phyloP scores from a whole-genome alignment of 1,284 basidiomycete species.

The Bondarzewia mesenterica region DNA sequence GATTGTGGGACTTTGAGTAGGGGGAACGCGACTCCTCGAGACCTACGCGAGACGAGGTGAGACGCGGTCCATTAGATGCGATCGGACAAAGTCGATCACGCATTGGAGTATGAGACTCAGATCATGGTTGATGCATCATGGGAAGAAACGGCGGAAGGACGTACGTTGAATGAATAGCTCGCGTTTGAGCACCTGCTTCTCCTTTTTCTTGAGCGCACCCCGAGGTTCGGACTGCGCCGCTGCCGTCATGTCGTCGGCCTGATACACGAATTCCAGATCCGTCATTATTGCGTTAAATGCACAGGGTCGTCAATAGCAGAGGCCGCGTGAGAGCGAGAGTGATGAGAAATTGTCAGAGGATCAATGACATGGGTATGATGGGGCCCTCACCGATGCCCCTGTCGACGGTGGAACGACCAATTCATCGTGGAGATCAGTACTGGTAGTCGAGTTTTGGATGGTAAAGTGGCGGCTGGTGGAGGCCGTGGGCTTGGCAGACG shows the following conservation, averaged over 20 bases:
- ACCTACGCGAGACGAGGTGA: slow-evolving; percentile 31
- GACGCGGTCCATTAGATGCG: no score
- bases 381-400: slow-evolving; percentile 16
- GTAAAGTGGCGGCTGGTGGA: slow-evolving; percentile 45
- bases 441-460: slow-evolving; percentile 37
- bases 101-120: no score
- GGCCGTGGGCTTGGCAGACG: slow-evolving; percentile 38
- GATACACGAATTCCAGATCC: no score
- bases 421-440: slow-evolving; percentile 40
- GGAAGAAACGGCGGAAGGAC: slow-evolving; percentile 11
- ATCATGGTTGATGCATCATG: neutral
- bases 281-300: no score
- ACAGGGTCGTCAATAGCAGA: no score
- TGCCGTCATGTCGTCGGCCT: neutral
- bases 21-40: slow-evolving; percentile 44
- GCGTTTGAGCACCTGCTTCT: slow-evolving; percentile 57
- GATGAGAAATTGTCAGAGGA: no score
- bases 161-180: slow-evolving; percentile 62
- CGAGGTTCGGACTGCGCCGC: slow-evolving; percentile 13
- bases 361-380: neutral
- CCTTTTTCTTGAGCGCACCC: slow-evolving; percentile 50
- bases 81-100: no score
- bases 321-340: no score
- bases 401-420: slow-evolving; percentile 24
- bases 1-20: slow-evolving; percentile 69